Conservation (phyloP, 2,329 filamentous ascomycete species). For the Akanthomyces lecanii region DNA sequence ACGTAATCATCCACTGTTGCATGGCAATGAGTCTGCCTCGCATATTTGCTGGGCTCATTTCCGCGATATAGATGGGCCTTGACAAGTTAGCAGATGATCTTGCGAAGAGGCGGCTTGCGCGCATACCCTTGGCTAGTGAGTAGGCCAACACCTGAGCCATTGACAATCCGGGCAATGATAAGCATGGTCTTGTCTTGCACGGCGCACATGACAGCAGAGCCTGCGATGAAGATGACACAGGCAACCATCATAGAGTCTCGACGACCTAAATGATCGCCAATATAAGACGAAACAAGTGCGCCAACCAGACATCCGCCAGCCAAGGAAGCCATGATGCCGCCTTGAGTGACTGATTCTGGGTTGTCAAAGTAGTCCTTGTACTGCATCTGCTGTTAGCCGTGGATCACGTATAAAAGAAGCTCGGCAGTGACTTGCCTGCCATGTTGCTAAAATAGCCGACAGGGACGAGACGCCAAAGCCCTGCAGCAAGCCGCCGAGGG, state of each 20-base stretch:
- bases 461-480: constrained; percentile 53
- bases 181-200: constrained; percentile 29
- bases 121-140: constrained; percentile 44
- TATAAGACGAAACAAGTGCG: constrained; percentile 37
- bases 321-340: constrained; percentile 41
- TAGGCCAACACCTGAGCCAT: constrained; percentile 61
- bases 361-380: constrained; percentile 47
- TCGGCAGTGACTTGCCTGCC: constrained; percentile 22
- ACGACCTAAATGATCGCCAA: constrained; percentile 40
- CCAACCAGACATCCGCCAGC: constrained; percentile 42
- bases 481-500: constrained; percentile 35
- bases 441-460: constrained; percentile 47
- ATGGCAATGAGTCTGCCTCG: constrained; percentile 60
- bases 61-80: constrained; percentile 58
- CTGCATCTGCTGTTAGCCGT: constrained; percentile 19
- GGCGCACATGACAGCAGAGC: constrained; percentile 20
- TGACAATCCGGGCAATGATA: constrained; percentile 53
- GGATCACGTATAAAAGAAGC: background rate
- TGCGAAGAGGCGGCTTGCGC: background rate
- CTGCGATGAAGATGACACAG: constrained; percentile 23
- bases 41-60: constrained; percentile 45
- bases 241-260: constrained; percentile 27
- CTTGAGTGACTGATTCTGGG: constrained; percentile 37
- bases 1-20: constrained; percentile 46
- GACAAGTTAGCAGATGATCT: background rate